These are phyloP conservation scores for Diaporthe longicolla DNA, from an alignment of 2,329 filamentous ascomycete species.

Conservation along the genomic window DNA sequence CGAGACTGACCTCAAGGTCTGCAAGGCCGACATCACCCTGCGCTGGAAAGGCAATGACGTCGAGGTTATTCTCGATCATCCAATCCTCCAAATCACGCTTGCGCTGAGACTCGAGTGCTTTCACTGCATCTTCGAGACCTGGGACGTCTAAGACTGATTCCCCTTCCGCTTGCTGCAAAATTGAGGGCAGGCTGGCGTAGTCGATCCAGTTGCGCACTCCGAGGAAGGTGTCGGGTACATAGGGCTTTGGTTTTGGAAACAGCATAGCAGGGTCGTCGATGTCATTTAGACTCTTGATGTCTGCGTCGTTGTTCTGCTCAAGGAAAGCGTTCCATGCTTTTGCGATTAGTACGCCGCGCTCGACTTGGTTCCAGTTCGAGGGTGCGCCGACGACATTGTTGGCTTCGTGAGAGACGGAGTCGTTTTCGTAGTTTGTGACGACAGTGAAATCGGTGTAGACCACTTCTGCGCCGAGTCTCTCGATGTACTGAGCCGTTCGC, in stretches of 20 bases:
- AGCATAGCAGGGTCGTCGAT: conserved; percentile 56
- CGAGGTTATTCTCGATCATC: conserved; percentile 58
- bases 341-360: conserved; percentile 47
- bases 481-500: conserved; percentile 52
- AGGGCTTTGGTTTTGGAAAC: conserved; percentile 51
- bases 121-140: conserved; percentile 58
- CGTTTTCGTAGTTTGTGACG: conserved; percentile 62
- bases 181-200: conserved; percentile 1
- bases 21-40: conserved; percentile 65
- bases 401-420: conserved; percentile 57
- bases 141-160: conserved; percentile 56
- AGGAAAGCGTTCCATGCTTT: conserved; percentile 68
- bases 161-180: conserved; percentile 43
- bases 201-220: not conserved
- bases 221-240: conserved; percentile 16
- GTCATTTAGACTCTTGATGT: conserved; percentile 53
- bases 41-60: conserved; percentile 64
- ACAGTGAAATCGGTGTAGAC: conserved; percentile 61
- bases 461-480: conserved; percentile 58
- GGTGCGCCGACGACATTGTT: conserved; percentile 64
- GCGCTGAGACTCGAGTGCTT: conserved; percentile 62
- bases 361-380: not conserved
- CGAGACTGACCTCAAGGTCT: conserved; percentile 58
- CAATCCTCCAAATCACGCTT: conserved; percentile 66
- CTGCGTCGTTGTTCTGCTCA: conserved; percentile 55